phyloP scores from a whole-genome alignment of 768 basidiomycete species.

The Cystobasidiopsis lactophilus region DNA sequence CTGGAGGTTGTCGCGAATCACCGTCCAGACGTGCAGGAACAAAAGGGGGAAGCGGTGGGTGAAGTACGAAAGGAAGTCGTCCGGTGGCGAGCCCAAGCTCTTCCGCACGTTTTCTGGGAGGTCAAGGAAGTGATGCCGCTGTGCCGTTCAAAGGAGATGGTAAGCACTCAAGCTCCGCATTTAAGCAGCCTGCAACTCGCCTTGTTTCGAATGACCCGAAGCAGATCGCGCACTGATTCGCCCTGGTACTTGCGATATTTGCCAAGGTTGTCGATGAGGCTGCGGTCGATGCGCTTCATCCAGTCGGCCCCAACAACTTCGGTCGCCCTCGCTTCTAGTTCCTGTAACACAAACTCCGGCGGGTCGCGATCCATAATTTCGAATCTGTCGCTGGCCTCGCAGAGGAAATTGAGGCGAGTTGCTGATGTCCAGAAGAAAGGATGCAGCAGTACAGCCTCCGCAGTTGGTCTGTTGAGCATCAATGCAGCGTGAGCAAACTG shows the following conservation, averaged over 20 bases:
- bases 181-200: conserved; percentile 28
- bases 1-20: conserved; percentile 48
- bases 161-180: neutral
- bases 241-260: conserved; percentile 97
- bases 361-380: conserved; percentile 94
- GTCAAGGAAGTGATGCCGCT: conserved; percentile 98
- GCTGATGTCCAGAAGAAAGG: conserved; percentile 93
- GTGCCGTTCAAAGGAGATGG: conserved; percentile 1
- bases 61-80: conserved; percentile 80
- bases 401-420: conserved; percentile 72
- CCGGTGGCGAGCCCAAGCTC: conserved; percentile 71
- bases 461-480: conserved; percentile 41
- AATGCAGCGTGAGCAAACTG: neutral
- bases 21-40: conserved; percentile 77
- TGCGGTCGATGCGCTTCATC: conserved; percentile 61
- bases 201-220: conserved; percentile 87
- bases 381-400: conserved; percentile 90
- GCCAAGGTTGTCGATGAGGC: conserved; percentile 80
- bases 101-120: conserved; percentile 75
- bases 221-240: conserved; percentile 64
- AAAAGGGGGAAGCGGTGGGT: conserved; percentile 75
- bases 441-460: conserved; percentile 63
- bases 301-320: conserved; percentile 74
- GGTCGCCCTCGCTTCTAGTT: conserved; percentile 47
- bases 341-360: conserved; percentile 47